These are phyloP conservation scores for Aspergillus aculeatinus DNA, from an alignment of 2,329 filamentous ascomycete species.

Conservation along the genomic window DNA sequence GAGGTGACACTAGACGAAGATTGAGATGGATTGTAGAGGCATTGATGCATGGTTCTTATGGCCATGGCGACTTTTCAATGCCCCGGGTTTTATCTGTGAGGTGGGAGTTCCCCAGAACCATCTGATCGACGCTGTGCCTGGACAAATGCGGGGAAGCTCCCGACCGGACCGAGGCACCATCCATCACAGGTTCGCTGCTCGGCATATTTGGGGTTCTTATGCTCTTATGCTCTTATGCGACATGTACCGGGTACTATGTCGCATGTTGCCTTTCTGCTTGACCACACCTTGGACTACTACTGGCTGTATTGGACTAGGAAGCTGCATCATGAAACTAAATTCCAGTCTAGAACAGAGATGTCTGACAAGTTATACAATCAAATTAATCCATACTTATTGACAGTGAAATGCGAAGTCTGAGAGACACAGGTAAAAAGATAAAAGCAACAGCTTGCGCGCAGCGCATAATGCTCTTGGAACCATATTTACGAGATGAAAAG, in stretches of 20 bases:
- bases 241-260: no score
- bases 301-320: no score
- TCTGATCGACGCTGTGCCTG: neutral
- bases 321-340: no score
- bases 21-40: neutral
- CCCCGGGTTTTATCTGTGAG: neutral
- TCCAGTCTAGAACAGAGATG: no score
- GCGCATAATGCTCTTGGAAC: neutral
- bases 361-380: no score
- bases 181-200: neutral
- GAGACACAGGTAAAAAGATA: neutral
- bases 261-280: no score
- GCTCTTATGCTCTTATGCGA: neutral
- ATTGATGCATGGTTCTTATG: neutral
- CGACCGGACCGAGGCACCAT: neutral
- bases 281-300: no score
- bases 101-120: neutral
- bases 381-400: no score
- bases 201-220: neutral
- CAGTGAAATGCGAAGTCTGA: no score
- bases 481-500: neutral
- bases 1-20: no score
- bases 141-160: conserved; percentile 12
- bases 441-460: neutral
- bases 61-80: neutral